Evolutionary conservation across 1,284 basidiomycete genomes (phyloP), one percentile per base, ranked within the genome.

Genomic region (Moesziomyces aphidis): DNA sequence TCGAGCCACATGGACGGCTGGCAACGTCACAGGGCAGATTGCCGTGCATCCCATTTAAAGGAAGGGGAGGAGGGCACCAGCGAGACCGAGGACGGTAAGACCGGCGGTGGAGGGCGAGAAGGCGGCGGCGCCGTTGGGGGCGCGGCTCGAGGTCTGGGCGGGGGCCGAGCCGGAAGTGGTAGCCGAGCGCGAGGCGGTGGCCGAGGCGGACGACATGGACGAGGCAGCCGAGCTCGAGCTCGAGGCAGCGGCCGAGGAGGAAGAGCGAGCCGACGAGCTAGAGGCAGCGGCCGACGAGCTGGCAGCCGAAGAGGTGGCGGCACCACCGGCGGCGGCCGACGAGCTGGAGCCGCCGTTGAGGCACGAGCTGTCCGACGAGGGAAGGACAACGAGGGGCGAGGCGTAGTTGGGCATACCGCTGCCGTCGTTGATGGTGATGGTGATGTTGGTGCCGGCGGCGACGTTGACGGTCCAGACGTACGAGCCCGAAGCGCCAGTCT

Each of bases 401-500:
- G 73, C 56, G 60, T 77, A 77, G 72, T 67, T 72, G 63, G 65
- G 54, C 23, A 50, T 43, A 55, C 83, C 85, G 21, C 52, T 71
- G 51, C 61, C 75, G 59, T 85, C 83, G 51, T 68, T 66, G 50
- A 85, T 64, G 50, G 71, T 66, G 44, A 85, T 63, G 55, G 83
- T 85, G 57, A 84, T 70, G 50, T 66, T 65, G 45, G 82, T 83
- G 46, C 83, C 83, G 5, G 76, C 55, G 47, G 78, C 54, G 46
- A 85, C 34, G 76, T 84, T 75, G 62, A 83, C 81, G 50, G 50
- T 77, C 85, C 84, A 85, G 53, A 65, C 77, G 67, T 73, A 81
- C 45, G 49, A 50, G 50, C 72, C 71, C 28, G 69, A 69, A 31
- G 68, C 36, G 49, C 73, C 73, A n/a, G 57, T 48, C 65, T 81